A percentile compares a stretch with the other conserved stretches of the same genome.
Evolutionary conservation across 1,139 yeast genomes (phyloP).

Genomic region (Protomyces lactucae-debilis): DNA sequence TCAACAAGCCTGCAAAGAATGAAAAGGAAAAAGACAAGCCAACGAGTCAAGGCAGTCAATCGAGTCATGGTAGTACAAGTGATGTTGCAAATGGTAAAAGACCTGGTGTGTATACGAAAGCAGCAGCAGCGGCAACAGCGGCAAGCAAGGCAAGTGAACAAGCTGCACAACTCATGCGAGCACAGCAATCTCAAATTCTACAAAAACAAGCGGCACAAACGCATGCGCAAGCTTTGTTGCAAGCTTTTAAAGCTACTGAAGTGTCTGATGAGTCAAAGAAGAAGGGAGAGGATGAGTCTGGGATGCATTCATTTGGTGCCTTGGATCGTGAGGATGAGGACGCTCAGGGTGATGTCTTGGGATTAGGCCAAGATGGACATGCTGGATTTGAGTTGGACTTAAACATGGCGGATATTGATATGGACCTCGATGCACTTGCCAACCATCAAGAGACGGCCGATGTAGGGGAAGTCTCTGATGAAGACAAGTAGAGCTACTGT

Average conservation of each 20-base stretch:
- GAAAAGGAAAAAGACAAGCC: background rate
- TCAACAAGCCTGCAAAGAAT: background rate
- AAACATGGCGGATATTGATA: slow-evolving; percentile 9
- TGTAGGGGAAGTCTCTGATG: background rate
- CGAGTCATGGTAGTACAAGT: background rate
- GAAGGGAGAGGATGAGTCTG: background rate
- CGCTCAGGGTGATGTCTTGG: background rate
- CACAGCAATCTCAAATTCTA: slow-evolving; percentile 11
- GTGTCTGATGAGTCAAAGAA: background rate
- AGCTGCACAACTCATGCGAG: slow-evolving; percentile 21
- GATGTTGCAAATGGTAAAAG: background rate
- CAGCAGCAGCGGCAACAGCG: background rate
- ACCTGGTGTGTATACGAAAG: background rate
- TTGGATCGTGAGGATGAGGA: background rate
- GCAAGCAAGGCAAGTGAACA: slow-evolving; percentile 6
- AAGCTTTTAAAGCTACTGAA: slow-evolving; percentile 1
- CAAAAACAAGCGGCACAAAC: slow-evolving; percentile 22
- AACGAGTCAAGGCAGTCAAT: background rate
- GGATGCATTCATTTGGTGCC: background rate
- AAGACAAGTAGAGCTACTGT: background rate
- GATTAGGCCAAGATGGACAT: background rate
- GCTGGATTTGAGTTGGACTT: slow-evolving; percentile 6
- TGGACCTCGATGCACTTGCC: slow-evolving; percentile 4
- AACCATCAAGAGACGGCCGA: slow-evolving; percentile 1
- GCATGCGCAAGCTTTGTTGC: slow-evolving; percentile 5